Evolutionary conservation across 208 protist species (phyloP).

Genomic region (Crithidia mellificae): DNA sequence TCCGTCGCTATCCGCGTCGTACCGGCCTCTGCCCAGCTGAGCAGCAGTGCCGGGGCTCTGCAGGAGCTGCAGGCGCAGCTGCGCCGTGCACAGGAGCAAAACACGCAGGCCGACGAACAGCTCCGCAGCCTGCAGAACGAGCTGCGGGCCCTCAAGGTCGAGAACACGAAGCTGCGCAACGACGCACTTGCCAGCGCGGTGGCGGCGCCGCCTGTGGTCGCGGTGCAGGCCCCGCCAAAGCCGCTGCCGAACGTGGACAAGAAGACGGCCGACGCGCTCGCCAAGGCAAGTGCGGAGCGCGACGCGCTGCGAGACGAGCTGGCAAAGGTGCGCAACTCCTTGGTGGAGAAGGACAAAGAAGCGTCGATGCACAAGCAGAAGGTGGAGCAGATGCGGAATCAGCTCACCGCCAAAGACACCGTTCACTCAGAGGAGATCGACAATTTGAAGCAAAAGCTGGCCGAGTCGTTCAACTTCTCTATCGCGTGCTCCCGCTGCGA

Average conservation of each 20-base stretch:
- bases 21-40: slow-evolving; percentile 34
- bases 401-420: slow-evolving; percentile 25
- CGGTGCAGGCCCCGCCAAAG: neutral
- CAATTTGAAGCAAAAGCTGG: slow-evolving; percentile 26
- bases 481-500: slow-evolving; percentile 21
- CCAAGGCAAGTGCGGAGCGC: slow-evolving; percentile 36
- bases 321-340: slow-evolving; percentile 33
- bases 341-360: slow-evolving; percentile 60
- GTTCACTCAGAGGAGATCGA: slow-evolving; percentile 21
- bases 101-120: slow-evolving; percentile 19
- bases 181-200: slow-evolving; percentile 6
- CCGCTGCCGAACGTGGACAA: slow-evolving; percentile 8
- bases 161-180: slow-evolving; percentile 30
- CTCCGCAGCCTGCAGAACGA: slow-evolving; percentile 22
- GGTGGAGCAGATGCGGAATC: slow-evolving; percentile 24
- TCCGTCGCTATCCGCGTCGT: slow-evolving; percentile 49
- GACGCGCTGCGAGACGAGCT: slow-evolving; percentile 47
- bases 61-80: slow-evolving; percentile 52
- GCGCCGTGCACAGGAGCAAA: slow-evolving; percentile 32
- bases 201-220: neutral
- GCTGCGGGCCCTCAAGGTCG: slow-evolving; percentile 17
- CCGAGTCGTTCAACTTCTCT: slow-evolving; percentile 24
- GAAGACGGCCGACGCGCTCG: slow-evolving; percentile 10
- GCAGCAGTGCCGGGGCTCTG: slow-evolving; percentile 26
- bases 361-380: slow-evolving; percentile 45